Conservation (phyloP, 192 early-diverging fungal species). For the Obelidium mucronatum region DNA sequence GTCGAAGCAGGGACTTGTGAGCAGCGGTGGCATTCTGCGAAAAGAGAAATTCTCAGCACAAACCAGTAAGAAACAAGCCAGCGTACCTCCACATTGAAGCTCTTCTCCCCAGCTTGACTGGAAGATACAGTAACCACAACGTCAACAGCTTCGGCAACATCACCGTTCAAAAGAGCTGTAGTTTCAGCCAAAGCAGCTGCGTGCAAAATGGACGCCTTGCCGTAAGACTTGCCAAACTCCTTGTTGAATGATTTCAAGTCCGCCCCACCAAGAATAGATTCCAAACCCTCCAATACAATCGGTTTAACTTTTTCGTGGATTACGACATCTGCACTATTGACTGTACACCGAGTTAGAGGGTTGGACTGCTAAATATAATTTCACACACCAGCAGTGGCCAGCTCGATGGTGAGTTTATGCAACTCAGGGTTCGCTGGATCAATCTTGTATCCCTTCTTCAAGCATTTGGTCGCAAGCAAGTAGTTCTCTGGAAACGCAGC, state of each 20-base stretch:
- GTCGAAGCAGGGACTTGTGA: conserved; percentile 32
- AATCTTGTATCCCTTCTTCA: conserved; percentile 54
- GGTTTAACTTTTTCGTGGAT: conserved; percentile 27
- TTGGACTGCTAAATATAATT: background rate
- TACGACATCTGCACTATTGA: background rate
- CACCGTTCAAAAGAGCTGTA: background rate
- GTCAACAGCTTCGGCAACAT: background rate
- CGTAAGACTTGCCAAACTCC: conserved; percentile 15
- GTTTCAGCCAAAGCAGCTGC: conserved; percentile 24
- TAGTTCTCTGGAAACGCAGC: conserved; percentile 61
- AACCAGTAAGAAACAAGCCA: background rate
- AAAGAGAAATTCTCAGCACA: background rate
- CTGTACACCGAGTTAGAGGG: too few species aligned
- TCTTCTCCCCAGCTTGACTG: background rate
- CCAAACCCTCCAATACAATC: conserved; percentile 24
- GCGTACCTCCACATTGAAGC: conserved; percentile 12
- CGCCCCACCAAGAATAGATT: conserved; percentile 16
- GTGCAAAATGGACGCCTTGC: conserved; percentile 21
- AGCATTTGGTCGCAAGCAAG: conserved; percentile 67
- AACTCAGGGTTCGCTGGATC: conserved; percentile 37
- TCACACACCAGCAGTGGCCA: conserved; percentile 29
- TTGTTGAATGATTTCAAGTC: conserved; percentile 31
- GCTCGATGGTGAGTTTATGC: conserved; percentile 36
- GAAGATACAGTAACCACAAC: conserved; percentile 13
- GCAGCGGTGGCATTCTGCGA: conserved; percentile 31